phyloP scores from a whole-genome alignment of 192 early-diverging fungal genomes.

The Entomortierella parvispora region DNA sequence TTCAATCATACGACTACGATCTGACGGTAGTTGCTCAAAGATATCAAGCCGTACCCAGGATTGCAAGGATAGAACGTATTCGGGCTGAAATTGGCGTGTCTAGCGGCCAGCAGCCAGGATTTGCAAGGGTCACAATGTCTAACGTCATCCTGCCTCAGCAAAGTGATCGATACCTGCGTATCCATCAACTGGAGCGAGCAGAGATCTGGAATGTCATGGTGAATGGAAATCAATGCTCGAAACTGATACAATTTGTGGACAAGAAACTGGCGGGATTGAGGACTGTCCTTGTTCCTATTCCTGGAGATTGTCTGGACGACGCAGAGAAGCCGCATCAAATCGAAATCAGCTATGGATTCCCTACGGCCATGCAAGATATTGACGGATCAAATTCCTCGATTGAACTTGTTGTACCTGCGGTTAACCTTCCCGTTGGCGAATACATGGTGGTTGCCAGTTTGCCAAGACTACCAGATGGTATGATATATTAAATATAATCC shows the following conservation, averaged over 20 bases:
- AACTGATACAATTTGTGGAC: slow-evolving; percentile 29
- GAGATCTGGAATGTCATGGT: slow-evolving; percentile 47
- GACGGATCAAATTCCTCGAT: slow-evolving; percentile 4
- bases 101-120: slow-evolving; percentile 38
- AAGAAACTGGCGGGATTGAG: slow-evolving; percentile 9
- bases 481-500: not conserved
- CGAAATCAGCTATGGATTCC: slow-evolving; percentile 48
- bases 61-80: slow-evolving; percentile 45
- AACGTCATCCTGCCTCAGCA: slow-evolving; percentile 34
- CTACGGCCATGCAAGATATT: slow-evolving; percentile 9
- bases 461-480: slow-evolving; percentile 29
- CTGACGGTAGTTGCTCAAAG: slow-evolving; percentile 32
- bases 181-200: slow-evolving; percentile 39
- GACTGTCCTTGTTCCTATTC: slow-evolving; percentile 39
- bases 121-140: slow-evolving; percentile 22
- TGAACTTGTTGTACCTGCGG: slow-evolving; percentile 35
- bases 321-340: slow-evolving; percentile 22
- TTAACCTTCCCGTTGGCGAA: slow-evolving; percentile 44
- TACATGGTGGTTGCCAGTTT: slow-evolving; percentile 38
- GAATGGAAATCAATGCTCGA: slow-evolving; percentile 35
- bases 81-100: slow-evolving; percentile 32
- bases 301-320: slow-evolving; percentile 11
- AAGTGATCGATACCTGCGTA: slow-evolving; percentile 33
- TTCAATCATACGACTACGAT: slow-evolving; percentile 21
- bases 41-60: slow-evolving; percentile 35